Evolutionary conservation across 345 rosid genomes (phyloP), one percentile per base, ranked within the genome.

Genomic region (Euphorbia peplus): DNA sequence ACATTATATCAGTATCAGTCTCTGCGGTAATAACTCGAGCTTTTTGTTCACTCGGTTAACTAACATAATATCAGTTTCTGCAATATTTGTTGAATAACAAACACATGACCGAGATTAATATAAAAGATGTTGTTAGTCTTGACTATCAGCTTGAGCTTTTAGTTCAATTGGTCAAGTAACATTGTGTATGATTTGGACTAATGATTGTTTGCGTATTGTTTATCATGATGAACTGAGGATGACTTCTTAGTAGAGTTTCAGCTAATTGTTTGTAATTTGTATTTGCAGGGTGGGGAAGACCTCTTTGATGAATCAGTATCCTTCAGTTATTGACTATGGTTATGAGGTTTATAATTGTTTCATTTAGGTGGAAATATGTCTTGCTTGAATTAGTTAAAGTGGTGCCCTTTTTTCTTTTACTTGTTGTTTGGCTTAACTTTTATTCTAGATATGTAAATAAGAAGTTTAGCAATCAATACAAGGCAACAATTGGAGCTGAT

Each of bases 271-370:
- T 32, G 37, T 32, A 3, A 18, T 24, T 37, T 19, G 14, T 10
- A 13, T 64, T 29, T 48, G 22, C 76, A 73, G 76, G 76, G 76
- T 73, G n/a, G 76, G 76, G 21, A 73, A 73, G 57, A 73, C 76
- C 39, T 73, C 76, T 21, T 67, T 73, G 76, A 73, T 73, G 76
- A 73, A 73, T 73, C 76, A 73, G 76, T 73, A 73, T 72, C 75
- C 75, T 65, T 65, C 24, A 4, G 48, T 29, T 32, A 19, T 41
- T 42, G 24, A 29, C 22, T 22, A 29, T 57, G 11, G 42, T 51
- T 6, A 10, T 1, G 15, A 7, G 50, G 14, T 44, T 9, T 26
- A 12, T 57, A 28, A 8, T 44, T n/a, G 21, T 46, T 28, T 47
- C 2, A 46, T 64, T 42, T 24, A 44, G 21, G 55, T 1, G 48